Percentiles rank a stretch among this genome's conserved stretches.
Conservation (phyloP, 306 rosid genomes). For the Malus asiatica region DNA sequence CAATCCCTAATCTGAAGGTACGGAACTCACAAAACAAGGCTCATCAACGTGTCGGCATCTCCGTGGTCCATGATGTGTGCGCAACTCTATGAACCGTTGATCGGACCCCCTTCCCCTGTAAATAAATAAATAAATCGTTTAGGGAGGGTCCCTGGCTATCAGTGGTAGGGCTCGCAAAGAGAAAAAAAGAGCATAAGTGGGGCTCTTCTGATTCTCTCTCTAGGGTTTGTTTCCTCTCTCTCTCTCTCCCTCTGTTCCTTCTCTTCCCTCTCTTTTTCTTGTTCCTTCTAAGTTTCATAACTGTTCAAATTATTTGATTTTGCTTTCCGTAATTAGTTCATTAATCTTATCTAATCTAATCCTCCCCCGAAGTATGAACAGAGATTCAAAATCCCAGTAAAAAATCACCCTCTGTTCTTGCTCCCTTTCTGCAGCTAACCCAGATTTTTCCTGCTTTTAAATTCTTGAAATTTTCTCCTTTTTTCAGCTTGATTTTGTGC, state of each 20-base stretch:
- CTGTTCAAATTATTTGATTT: not conserved
- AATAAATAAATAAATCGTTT: slow-evolving; percentile 17
- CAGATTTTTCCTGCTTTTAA: not conserved
- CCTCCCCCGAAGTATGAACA: slow-evolving; percentile 29
- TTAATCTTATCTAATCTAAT: slow-evolving; percentile 24
- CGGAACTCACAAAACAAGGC: not conserved
- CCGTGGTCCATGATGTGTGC: not conserved
- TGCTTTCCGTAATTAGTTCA: slow-evolving; percentile 15
- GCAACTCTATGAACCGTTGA: slow-evolving; percentile 28
- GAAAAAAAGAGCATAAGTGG: slow-evolving; percentile 46
- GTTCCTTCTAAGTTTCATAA: not conserved
- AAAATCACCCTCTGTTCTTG: slow-evolving; percentile 14
- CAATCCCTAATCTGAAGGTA: not conserved
- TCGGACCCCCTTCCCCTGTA: not conserved
- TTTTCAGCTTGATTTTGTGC: not conserved
- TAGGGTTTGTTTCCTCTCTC: slow-evolving; percentile 55
- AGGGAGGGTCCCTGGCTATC: slow-evolving; percentile 44
- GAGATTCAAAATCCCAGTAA: slow-evolving; percentile 29
- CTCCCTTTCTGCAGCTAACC: not conserved
- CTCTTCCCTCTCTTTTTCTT: not conserved
- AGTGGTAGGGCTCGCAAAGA: slow-evolving; percentile 5
- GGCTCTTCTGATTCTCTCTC: slow-evolving; percentile 19
- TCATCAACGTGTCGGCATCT: slow-evolving; percentile 24
- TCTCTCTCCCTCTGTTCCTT: not conserved
- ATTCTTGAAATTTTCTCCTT: slow-evolving; percentile 2